Conservation (phyloP, 1,284 basidiomycete genomes). For the Rhizoctonia solani region DNA sequence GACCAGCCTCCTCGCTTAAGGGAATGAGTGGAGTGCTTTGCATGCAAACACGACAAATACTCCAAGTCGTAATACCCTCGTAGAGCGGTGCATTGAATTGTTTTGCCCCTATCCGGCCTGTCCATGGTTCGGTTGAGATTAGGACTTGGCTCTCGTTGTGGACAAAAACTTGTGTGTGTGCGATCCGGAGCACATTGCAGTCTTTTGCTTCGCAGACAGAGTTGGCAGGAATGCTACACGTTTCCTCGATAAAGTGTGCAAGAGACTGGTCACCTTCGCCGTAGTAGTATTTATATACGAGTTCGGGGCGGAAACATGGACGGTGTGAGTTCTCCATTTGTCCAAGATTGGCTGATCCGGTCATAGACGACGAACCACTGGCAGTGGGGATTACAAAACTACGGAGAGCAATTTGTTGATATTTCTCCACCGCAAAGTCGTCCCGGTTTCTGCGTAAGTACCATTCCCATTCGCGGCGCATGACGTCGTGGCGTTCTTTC, state of each 20-base stretch:
- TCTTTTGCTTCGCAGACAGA: conserved; percentile 80
- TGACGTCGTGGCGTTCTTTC: conserved; percentile 80
- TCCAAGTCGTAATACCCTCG: conserved; percentile 90
- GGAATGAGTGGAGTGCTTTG: conserved; percentile 85
- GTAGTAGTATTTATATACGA: conserved; percentile 86
- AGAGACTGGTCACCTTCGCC: conserved; percentile 91
- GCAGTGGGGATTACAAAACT: conserved; percentile 71
- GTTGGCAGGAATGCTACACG: conserved; percentile 59
- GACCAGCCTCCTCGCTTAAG: conserved; percentile 90
- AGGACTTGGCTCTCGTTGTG: conserved; percentile 86
- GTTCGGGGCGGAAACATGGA: conserved; percentile 68
- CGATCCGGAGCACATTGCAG: conserved; percentile 79
- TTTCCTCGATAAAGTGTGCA: conserved; percentile 88
- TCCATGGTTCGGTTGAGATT: conserved; percentile 87
- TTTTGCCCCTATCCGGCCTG: conserved; percentile 59
- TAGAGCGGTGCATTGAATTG: conserved; percentile 41
- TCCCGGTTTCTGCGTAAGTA: conserved; percentile 81
- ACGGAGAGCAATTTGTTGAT: conserved; percentile 83
- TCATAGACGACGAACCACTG: background rate
- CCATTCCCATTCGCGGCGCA: conserved; percentile 89
- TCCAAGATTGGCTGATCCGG: background rate
- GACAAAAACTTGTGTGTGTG: conserved; percentile 87
- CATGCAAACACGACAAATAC: conserved; percentile 82
- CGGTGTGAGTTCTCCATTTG: conserved; percentile 12
- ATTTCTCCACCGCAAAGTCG: conserved; percentile 89